A percentile compares a stretch with the other conserved stretches of the same genome.
phyloP scores from a whole-genome alignment of 305 asterid species.

The Striga hermonthica region DNA sequence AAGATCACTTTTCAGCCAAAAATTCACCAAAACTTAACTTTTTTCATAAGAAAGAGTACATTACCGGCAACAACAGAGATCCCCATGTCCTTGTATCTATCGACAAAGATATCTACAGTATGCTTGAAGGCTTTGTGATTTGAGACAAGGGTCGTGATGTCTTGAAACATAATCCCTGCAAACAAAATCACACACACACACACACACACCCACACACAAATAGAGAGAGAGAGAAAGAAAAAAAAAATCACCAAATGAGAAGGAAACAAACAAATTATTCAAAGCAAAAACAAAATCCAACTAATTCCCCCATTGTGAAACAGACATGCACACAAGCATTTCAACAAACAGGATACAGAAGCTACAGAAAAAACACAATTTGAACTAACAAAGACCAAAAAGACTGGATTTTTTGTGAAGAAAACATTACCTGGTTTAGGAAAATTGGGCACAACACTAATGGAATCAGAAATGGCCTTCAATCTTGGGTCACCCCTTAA shows the following conservation, averaged over 20 bases:
- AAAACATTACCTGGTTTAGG: conserved; percentile 67
- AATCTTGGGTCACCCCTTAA: conserved; percentile 80
- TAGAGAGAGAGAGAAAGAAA: conserved; percentile 12
- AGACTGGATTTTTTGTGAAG: conserved; percentile 5
- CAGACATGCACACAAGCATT: conserved; percentile 18
- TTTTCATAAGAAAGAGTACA: not conserved
- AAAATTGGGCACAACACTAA: conserved; percentile 76
- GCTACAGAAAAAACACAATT: not conserved
- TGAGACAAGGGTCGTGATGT: conserved; percentile 72
- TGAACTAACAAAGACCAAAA: not conserved
- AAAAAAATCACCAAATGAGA: not conserved
- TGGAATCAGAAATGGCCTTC: conserved; percentile 74
- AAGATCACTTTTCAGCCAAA: not conserved
- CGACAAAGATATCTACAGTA: conserved; percentile 73
- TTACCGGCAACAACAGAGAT: conserved; percentile 90
- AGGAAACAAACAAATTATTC: too few species aligned
- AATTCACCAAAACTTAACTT: not conserved
- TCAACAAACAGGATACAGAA: not conserved
- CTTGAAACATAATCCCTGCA: conserved; percentile 89
- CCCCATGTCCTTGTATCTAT: conserved; percentile 70
- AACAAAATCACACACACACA: conserved; percentile 23
- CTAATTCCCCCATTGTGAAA: conserved; percentile 1
- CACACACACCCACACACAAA: too few species aligned
- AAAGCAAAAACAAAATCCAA: conserved; percentile 11
- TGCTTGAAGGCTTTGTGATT: conserved; percentile 72